Conservation (phyloP, 257 asterid genomes). For the Nicotiana benthamiana region DNA sequence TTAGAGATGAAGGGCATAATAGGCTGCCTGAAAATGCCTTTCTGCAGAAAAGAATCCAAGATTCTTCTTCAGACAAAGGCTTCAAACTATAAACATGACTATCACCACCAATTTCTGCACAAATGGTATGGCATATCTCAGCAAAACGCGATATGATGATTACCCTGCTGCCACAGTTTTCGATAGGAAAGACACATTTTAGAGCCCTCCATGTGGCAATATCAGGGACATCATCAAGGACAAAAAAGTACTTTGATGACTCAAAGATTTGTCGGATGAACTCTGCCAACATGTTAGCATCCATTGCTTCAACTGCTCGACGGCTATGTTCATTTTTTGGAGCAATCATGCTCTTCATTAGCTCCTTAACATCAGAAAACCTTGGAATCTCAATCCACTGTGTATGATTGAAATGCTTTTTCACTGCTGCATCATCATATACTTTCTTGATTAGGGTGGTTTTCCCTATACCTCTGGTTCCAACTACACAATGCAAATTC, state of each 20-base stretch:
- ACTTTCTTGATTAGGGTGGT: constrained; percentile 20
- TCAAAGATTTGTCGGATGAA: not conserved
- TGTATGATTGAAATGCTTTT: not conserved
- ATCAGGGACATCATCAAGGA: constrained; percentile 21
- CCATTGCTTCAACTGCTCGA: constrained; percentile 2
- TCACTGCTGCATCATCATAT: constrained; percentile 7
- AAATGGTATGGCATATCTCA: constrained; percentile 3
- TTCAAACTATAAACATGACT: not conserved
- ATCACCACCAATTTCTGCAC: not conserved
- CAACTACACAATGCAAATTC: constrained; percentile 20
- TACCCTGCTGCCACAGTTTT: constrained; percentile 10
- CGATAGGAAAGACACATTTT: constrained; percentile 11
- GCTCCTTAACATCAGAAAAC: not conserved
- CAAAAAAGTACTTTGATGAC: constrained; percentile 2
- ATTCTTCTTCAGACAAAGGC: constrained; percentile 11
- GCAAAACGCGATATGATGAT: constrained; percentile 8
- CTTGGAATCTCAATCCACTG: constrained; percentile 12
- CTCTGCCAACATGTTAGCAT: not conserved
- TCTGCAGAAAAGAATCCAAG: constrained; percentile 10
- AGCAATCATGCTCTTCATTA: not conserved
- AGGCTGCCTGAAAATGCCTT: not conserved
- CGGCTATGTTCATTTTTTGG: not conserved
- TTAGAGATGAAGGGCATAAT: not conserved
- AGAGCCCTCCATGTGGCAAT: constrained; percentile 8
- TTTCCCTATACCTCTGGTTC: constrained; percentile 29